Base-by-base conservation (phyloP, 805 yeast species). In the Saccharomycopsis schoenii region DNA sequence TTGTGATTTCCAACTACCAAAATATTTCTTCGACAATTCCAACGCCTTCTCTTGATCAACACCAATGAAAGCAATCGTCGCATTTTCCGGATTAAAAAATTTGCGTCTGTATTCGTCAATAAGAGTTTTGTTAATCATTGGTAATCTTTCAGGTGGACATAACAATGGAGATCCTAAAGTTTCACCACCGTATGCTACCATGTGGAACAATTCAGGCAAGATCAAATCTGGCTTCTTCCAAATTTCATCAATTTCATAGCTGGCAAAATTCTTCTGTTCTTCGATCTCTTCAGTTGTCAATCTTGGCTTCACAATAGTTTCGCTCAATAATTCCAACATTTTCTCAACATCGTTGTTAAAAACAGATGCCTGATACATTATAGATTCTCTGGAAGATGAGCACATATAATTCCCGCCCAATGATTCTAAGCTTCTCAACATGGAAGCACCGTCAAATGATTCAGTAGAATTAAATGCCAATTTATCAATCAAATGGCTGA, bases 351-450 rank as follows among this genome's bases (percentile, higher is more conserved):
- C 97, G 55, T 80, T 78, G 70, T 92, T 92, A 79, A 94, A 93
- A 0, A 91, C 96, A 2, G 96, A 86, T 1, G 97, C 96, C 73
- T 94, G 98, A 72, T 94, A 94, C 75, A 93, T 83, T 76, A 93
- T 80, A 3, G 96, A 82, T 72, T 94, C 99, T 69, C 99, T 80
- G 8, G 96, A 88, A 0, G 97, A 87, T 0, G 96, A 86, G 69
- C 96, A 88, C 83, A 89, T 92, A 73, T 88, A 91, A 71, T 91
- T 93, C 14, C 98, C 99, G 57, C 99, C 99, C 61, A 94, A 73
- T 42, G 82, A 77, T 61, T 90, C 91, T 64, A 94, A 76, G 21
- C 80, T 80, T 65, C 86, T 86, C 66, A 88, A 79, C 89, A 94
- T 88, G 58, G 86, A 80, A 52, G 78, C 74, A 1, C 89, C 92